Evolutionary conservation across 305 asterid species (phyloP).

Genomic region (Fraxinus baroniana): DNA sequence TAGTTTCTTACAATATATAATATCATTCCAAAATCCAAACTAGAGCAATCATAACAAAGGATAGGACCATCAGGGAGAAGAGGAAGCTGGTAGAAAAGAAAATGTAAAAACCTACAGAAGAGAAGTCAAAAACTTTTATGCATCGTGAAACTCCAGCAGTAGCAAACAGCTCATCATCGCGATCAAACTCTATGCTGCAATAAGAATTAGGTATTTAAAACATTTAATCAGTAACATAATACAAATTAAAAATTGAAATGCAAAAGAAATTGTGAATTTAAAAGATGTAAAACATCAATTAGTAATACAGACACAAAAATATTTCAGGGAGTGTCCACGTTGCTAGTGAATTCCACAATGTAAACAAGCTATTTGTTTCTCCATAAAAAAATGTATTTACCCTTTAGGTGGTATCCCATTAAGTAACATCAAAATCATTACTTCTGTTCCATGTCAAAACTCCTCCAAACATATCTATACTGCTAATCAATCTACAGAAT

Average conservation of each 20-base stretch:
- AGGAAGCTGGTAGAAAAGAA: not conserved
- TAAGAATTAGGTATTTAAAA: not conserved
- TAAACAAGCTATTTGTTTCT: conserved; percentile 7
- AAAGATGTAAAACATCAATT: not conserved
- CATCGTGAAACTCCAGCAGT: conserved; percentile 88
- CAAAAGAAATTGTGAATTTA: not conserved
- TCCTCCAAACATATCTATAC: not conserved
- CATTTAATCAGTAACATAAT: conserved; percentile 15
- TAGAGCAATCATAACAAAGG: not conserved
- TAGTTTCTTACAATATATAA: not conserved
- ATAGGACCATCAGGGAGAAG: not conserved
- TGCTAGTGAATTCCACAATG: not conserved
- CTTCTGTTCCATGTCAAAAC: not conserved
- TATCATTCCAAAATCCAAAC: not conserved
- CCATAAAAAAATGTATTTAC: not conserved
- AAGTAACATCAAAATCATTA: not conserved
- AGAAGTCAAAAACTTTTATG: conserved; percentile 73
- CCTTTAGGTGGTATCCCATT: not conserved
- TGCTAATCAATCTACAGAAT: not conserved
- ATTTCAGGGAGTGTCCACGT: not conserved
- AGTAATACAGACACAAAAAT: not conserved
- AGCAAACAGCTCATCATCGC: conserved; percentile 83
- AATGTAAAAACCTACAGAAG: conserved; percentile 48
- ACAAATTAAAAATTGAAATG: conserved; percentile 1
- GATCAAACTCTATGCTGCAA: conserved; percentile 79